Percentiles rank a stretch among this genome's conserved stretches.
These are phyloP conservation scores for Solanum paucissectum DNA, from an alignment of 257 asterid species.

Conservation along the genomic window DNA sequence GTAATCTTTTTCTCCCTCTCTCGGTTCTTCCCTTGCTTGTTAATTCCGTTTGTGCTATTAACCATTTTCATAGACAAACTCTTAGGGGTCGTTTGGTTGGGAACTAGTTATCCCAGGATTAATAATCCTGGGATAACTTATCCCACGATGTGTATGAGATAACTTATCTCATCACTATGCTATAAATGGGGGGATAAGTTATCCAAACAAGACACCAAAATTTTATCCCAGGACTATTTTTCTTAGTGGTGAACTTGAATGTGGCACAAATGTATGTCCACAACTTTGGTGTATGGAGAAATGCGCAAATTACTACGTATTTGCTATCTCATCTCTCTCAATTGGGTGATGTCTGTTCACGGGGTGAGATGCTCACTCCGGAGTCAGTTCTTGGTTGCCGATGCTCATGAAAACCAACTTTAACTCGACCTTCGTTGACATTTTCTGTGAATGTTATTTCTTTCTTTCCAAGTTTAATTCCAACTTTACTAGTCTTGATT, in stretches of 20 bases:
- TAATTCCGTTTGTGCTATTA: background rate
- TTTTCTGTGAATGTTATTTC: background rate
- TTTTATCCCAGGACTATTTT: no score
- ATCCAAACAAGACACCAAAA: no score
- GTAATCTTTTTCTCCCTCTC: constrained; percentile 22
- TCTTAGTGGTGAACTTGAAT: background rate
- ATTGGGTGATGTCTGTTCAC: background rate
- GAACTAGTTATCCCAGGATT: no score
- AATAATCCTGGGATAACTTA: no score
- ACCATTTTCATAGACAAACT: background rate
- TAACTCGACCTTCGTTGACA: background rate
- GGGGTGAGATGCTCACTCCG: background rate
- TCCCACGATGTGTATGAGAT: no score
- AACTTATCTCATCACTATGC: no score
- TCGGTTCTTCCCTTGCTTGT: background rate
- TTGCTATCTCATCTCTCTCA: background rate
- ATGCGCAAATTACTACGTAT: background rate
- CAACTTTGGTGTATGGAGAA: background rate
- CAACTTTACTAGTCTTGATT: background rate
- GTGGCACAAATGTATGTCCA: background rate
- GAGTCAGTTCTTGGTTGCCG: background rate
- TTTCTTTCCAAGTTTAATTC: background rate
- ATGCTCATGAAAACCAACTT: background rate
- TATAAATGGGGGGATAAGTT: no score
- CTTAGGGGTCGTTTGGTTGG: background rate